Conservation (phyloP, 306 rosid genomes). For the Lotus japonicus region DNA sequence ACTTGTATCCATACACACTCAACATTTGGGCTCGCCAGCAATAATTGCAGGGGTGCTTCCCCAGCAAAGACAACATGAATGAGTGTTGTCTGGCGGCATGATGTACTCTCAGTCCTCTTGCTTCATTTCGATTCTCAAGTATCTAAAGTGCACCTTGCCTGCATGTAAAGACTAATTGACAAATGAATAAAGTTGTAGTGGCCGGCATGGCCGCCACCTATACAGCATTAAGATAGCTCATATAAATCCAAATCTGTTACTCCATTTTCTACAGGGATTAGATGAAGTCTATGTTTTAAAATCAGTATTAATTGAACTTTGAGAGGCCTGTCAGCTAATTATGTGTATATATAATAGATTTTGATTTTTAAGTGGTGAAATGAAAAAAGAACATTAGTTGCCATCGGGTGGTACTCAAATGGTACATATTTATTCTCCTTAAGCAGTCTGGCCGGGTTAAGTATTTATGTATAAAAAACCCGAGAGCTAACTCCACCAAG, state of each 20-base stretch:
- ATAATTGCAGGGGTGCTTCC: too few species aligned
- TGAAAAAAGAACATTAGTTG: too few species aligned
- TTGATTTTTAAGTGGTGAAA: not conserved
- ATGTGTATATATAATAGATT: not conserved
- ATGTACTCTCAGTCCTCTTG: not conserved
- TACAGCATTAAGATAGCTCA: not conserved
- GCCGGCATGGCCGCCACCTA: conserved; percentile 31
- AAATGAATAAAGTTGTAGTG: conserved; percentile 25
- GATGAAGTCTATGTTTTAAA: not conserved
- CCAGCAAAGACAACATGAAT: not conserved
- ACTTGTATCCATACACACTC: too few species aligned
- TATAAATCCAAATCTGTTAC: not conserved
- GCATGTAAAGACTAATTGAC: conserved; percentile 3
- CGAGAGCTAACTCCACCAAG: too few species aligned
- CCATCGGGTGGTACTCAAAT: too few species aligned
- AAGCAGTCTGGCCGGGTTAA: too few species aligned
- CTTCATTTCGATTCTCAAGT: not conserved
- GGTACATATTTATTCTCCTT: too few species aligned
- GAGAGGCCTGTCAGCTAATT: not conserved
- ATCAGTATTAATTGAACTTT: conserved; percentile 8
- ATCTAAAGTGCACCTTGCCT: not conserved
- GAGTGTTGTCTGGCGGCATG: not conserved
- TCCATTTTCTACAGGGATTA: not conserved
- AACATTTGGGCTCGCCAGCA: too few species aligned
- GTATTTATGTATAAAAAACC: too few species aligned